Evolutionary conservation across 257 asterid species (phyloP).

Genomic region (Plectranthus barbatus): DNA sequence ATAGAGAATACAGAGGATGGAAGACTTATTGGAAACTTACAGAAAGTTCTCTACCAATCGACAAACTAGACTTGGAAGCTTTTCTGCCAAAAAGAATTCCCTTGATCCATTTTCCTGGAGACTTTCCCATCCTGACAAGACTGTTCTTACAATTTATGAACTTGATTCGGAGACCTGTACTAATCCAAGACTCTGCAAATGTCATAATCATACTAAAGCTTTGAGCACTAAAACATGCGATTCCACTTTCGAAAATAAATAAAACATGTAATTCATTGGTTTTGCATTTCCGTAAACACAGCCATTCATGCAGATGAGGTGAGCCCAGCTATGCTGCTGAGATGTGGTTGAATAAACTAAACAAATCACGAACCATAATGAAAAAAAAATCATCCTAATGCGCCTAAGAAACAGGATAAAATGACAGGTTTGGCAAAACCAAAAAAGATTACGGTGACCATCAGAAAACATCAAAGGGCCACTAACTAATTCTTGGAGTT

Average conservation of each 20-base stretch:
- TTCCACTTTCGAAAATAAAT: no score
- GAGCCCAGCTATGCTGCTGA: not conserved
- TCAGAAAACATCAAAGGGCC: not conserved
- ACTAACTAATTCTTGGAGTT: not conserved
- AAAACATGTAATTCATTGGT: not conserved
- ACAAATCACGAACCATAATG: not conserved
- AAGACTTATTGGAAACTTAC: slow-evolving; percentile 8
- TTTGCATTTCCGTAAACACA: not conserved
- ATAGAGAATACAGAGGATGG: not conserved
- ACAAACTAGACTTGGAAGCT: slow-evolving; percentile 29
- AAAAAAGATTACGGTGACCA: not conserved
- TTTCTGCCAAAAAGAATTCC: slow-evolving; percentile 40
- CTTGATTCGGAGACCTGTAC: slow-evolving; percentile 5
- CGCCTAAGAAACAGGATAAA: not conserved
- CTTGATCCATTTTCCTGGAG: slow-evolving; percentile 70
- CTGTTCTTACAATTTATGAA: not conserved
- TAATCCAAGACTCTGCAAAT: not conserved
- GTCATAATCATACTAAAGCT: not conserved
- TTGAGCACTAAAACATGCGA: no score
- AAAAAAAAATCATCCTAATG: not conserved
- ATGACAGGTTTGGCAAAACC: not conserved
- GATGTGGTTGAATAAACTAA: not conserved
- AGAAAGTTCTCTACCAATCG: slow-evolving; percentile 26
- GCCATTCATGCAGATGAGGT: not conserved
- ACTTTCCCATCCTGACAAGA: slow-evolving; percentile 45